phyloP scores from a whole-genome alignment of 495 filamentous ascomycete genomes.

The Talaromyces borbonicus region DNA sequence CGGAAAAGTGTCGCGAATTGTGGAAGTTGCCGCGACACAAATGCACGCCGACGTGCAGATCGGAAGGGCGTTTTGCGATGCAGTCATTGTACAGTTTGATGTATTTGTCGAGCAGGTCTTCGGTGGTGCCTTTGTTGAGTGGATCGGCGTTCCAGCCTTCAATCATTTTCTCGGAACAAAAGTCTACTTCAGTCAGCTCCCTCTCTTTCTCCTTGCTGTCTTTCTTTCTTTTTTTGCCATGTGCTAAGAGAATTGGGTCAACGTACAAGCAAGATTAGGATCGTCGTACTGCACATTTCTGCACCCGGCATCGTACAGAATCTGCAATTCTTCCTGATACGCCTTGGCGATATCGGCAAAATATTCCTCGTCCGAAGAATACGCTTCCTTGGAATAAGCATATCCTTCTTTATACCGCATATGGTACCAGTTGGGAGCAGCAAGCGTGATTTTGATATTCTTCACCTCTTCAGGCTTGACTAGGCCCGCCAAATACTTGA shows the following conservation, averaged over 20 bases:
- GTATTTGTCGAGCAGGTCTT: slow-evolving; percentile 63
- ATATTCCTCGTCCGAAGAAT: slow-evolving; percentile 57
- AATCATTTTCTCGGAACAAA: slow-evolving; percentile 69
- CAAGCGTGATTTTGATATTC: slow-evolving; percentile 63
- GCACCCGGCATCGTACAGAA: slow-evolving; percentile 58
- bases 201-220: too few species aligned
- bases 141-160: slow-evolving; percentile 52
- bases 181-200: slow-evolving; percentile 38
- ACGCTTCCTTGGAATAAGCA: slow-evolving; percentile 57
- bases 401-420: slow-evolving; percentile 60
- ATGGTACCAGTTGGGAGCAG: slow-evolving; percentile 67
- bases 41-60: slow-evolving; percentile 69
- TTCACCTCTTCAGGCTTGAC: slow-evolving; percentile 48
- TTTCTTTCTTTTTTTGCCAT: too few species aligned
- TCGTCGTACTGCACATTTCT: slow-evolving; percentile 70
- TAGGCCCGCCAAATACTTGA: slow-evolving; percentile 55
- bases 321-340: slow-evolving; percentile 55
- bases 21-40: slow-evolving; percentile 78
- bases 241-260: background rate
- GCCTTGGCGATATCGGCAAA: slow-evolving; percentile 67
- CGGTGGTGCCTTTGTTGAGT: slow-evolving; percentile 45
- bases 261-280: slow-evolving; percentile 64
- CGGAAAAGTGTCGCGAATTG: slow-evolving; percentile 65
- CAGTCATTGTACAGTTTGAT: slow-evolving; percentile 69
- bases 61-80: slow-evolving; percentile 50